phyloP scores from a whole-genome alignment of 2,329 filamentous ascomycete genomes.

The Metarhizium sp. region DNA sequence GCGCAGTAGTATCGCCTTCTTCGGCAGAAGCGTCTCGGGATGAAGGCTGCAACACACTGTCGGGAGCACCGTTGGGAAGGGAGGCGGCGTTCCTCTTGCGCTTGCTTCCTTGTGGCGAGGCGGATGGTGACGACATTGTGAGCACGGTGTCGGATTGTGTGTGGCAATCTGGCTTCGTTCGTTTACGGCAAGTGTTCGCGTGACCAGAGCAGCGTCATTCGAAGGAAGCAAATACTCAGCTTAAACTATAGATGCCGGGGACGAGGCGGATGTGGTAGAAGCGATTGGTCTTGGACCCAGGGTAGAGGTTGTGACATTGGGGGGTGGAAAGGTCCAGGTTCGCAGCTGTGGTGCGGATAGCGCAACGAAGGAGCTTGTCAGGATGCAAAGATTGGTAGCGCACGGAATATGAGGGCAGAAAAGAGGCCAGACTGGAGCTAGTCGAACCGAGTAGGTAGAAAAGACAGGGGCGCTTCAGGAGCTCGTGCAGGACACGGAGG shows the following conservation, averaged over 20 bases:
- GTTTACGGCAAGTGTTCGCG: constrained; percentile 1
- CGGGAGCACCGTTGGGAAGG: constrained; percentile 34
- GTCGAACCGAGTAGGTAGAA: too few species aligned
- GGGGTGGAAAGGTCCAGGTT: constrained; percentile 1
- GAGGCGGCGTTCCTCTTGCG: constrained; percentile 65
- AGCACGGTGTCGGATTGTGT: not conserved
- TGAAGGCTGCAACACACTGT: constrained; percentile 55
- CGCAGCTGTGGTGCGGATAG: not conserved
- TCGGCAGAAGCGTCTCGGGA: constrained; percentile 78
- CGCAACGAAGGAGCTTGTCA: not conserved
- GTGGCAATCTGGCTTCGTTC: not conserved
- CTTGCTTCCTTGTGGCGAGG: constrained; percentile 52
- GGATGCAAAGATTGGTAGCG: not conserved
- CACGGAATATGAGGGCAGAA: not conserved
- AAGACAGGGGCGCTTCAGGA: not conserved
- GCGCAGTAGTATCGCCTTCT: constrained; percentile 66
- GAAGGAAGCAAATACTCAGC: not conserved
- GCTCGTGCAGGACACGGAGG: not conserved
- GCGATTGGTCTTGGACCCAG: not conserved
- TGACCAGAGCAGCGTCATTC: not conserved
- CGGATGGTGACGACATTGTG: constrained; percentile 51
- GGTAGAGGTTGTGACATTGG: constrained; percentile 2
- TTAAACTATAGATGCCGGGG: not conserved
- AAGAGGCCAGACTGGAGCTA: not conserved
- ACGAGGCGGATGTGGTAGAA: not conserved